A percentile compares a stretch with the other conserved stretches of the same genome.
Evolutionary conservation across 257 asterid species (phyloP).

Genomic region (Solanum arcanum): DNA sequence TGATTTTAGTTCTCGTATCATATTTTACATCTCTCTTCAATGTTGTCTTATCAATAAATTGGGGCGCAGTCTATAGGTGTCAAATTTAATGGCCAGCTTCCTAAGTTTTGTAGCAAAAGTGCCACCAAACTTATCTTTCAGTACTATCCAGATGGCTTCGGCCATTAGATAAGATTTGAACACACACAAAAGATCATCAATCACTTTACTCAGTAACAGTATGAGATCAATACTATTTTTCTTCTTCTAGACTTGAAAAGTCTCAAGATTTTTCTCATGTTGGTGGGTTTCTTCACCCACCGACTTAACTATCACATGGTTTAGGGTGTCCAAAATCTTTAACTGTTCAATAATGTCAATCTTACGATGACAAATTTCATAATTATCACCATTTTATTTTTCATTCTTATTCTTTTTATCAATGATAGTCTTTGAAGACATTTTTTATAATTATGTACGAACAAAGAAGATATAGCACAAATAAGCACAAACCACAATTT

Average conservation of each 20-base stretch:
- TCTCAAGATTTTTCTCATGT: neutral
- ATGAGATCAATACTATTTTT: neutral
- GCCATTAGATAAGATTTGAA: neutral
- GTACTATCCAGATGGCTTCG: neutral
- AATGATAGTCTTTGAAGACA: neutral
- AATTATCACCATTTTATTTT: neutral
- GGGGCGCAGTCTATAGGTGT: neutral
- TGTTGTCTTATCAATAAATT: neutral
- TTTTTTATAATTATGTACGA: neutral
- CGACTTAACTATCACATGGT: neutral
- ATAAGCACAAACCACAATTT: neutral
- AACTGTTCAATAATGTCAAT: too few relatives aligned
- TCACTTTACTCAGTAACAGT: neutral
- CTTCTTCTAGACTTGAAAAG: neutral
- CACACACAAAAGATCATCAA: neutral
- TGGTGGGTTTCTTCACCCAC: neutral
- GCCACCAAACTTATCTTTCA: neutral
- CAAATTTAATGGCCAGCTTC: neutral
- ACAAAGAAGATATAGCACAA: neutral
- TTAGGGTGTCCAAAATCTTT: neutral
- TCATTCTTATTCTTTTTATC: neutral
- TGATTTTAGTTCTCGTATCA: neutral
- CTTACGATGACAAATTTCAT: neutral
- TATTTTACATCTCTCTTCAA: neutral
- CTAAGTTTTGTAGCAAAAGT: neutral